Base-by-base conservation (phyloP, 768 basidiomycete species). In the Neoboletus brunneissimus region DNA sequence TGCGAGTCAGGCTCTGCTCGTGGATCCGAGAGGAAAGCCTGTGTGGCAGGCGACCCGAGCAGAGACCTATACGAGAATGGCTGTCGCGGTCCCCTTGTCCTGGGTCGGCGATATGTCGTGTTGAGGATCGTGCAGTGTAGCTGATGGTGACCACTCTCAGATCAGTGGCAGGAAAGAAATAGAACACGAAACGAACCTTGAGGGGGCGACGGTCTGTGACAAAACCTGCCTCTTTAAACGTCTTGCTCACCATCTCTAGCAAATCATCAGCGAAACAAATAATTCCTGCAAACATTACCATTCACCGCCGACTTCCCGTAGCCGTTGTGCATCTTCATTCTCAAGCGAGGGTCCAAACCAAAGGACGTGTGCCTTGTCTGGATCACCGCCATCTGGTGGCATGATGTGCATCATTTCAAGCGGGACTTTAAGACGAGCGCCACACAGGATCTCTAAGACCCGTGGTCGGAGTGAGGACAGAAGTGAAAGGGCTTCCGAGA, bases 91-190 rank as follows among this genome's bases (percentile, higher is more conserved):
- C 70, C 65, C 44, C 55, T 52, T 1, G 40, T 12, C 31, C 42
- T 62, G 22, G 76, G 78, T 59, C 67, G 73, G 54, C 81, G 76
- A 62, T 79, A 64, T 48, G 69, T 75, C 2, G 80, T 77, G 53
- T 83, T 83, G 46, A 82, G 65, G 35, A 81, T 67, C 3, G 81
- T 80, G 65, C 80, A 81, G 51, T 82, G 81, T 16, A 81, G 67
- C 78, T 79, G 52, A 43, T 23, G 16, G 29, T 23, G 11, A 22
- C 20, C 18, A 38, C n/a, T 59, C 37, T 48, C 12, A n/a, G n/a
- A 56, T 54, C 16, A 5, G 20, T 6, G 3, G 16, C 31, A 7
- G 29, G 44, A 56, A 38, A 40, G 13, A 20, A n/a, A 31, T 13
- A 12, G 8, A 10, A 48, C 10, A 42, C 10, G 3, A 13, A 48